These are phyloP conservation scores for Cyberlindnera japonica DNA, from an alignment of 805 yeast genomes.

Conservation along the genomic window DNA sequence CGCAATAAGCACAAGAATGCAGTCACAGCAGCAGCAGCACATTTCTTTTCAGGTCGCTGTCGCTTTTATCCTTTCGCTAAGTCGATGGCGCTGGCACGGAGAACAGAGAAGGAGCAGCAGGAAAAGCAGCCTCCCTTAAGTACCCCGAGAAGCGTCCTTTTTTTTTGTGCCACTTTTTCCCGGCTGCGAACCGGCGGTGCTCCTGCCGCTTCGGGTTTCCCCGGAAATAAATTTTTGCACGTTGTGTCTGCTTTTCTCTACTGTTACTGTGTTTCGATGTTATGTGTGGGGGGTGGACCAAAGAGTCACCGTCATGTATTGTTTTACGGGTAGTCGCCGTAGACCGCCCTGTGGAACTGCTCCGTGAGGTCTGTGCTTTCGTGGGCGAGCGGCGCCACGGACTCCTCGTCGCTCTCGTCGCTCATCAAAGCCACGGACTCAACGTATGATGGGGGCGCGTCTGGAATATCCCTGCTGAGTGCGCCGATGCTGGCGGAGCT, in stretches of 20 bases:
- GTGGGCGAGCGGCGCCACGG: too few species aligned
- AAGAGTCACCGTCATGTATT: too few species aligned
- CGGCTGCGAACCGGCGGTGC: too few species aligned
- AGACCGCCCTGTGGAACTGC: conserved; percentile 18
- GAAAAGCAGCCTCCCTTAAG: background rate
- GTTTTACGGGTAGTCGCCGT: conserved; percentile 9
- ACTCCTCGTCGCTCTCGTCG: conserved; percentile 18
- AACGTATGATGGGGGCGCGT: conserved; percentile 35
- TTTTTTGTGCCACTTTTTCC: background rate
- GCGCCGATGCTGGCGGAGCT: conserved; percentile 2
- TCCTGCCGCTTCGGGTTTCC: too few species aligned
- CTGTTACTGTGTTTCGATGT: too few species aligned
- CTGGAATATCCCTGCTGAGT: conserved; percentile 7
- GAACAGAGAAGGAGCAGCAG: background rate
- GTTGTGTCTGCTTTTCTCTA: too few species aligned
- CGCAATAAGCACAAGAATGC: conserved; percentile 64
- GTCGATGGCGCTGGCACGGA: background rate
- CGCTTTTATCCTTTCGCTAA: too few species aligned
- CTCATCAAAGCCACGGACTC: conserved; percentile 27
- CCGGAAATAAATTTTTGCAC: too few species aligned
- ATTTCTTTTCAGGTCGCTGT: too few species aligned
- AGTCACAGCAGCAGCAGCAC: conserved; percentile 41
- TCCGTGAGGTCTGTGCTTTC: conserved; percentile 22
- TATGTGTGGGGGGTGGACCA: too few species aligned
- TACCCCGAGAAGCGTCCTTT: background rate